Evolutionary conservation across 768 basidiomycete genomes (phyloP).

Genomic region (Leccinellum luteum): DNA sequence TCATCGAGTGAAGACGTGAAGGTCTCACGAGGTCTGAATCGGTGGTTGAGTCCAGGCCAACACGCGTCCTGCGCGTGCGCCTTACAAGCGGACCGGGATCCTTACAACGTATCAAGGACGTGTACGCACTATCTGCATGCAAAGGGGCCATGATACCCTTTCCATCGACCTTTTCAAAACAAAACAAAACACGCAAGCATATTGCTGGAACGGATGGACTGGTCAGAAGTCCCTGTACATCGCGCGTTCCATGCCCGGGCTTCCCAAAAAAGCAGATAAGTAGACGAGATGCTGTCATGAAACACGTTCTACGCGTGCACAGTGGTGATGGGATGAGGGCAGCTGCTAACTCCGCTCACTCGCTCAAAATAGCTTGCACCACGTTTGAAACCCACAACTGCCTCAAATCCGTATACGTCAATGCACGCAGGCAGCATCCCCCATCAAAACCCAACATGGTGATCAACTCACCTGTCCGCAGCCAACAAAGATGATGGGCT

Average conservation of each 20-base stretch:
- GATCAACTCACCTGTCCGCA: conserved; percentile 79
- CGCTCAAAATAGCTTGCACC: conserved; percentile 86
- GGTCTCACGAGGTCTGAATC: no score
- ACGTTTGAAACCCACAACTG: conserved; percentile 90
- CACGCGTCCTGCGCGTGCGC: background rate
- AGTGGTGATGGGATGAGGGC: background rate
- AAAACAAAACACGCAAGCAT: background rate
- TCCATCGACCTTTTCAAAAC: background rate
- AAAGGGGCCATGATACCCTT: background rate
- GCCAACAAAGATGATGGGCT: conserved; percentile 97
- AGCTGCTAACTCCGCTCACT: background rate
- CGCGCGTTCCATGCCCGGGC: no score
- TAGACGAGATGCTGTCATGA: background rate
- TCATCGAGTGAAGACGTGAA: no score
- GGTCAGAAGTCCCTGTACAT: background rate
- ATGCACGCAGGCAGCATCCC: conserved; percentile 8
- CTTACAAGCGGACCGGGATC: no score
- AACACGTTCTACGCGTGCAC: background rate
- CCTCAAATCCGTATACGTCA: conserved; percentile 96
- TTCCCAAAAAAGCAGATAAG: background rate
- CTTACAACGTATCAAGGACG: background rate
- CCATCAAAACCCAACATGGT: background rate
- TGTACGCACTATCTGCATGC: background rate
- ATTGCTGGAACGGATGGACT: background rate
- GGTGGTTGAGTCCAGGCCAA: background rate